Evolutionary conservation across 2,329 filamentous ascomycete species (phyloP).

Genomic region (Aureobasidium sp.): DNA sequence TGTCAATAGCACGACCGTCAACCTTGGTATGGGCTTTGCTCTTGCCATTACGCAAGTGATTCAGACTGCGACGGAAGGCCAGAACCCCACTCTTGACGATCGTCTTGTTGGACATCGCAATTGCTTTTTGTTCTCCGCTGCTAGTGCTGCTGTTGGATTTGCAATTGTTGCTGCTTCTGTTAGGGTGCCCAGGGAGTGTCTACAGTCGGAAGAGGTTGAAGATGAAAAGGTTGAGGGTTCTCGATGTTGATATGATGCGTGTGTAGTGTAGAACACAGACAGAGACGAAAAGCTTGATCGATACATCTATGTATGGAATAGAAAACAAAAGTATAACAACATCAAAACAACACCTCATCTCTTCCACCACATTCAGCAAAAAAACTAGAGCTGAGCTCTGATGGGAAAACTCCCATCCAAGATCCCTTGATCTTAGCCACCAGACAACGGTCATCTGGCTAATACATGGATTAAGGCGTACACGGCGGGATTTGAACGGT

Average conservation of each 20-base stretch:
- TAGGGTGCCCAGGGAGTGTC: neutral
- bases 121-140: slow-evolving; percentile 23
- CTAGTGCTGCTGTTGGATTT: slow-evolving; percentile 22
- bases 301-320: no score
- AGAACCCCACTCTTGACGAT: neutral
- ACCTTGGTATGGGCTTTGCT: slow-evolving; percentile 40
- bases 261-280: neutral
- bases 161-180: slow-evolving; percentile 4
- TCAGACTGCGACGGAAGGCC: slow-evolving; percentile 25
- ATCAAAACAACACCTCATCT: no score
- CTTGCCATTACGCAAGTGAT: slow-evolving; percentile 38
- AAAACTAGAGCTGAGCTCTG: no score
- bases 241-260: neutral
- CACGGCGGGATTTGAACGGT: no score
- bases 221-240: neutral
- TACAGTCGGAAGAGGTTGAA: neutral
- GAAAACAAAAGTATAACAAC: no score
- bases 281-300: no score
- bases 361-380: no score
- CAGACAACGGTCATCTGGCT: no score
- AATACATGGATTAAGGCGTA: no score
- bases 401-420: no score
- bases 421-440: no score
- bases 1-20: slow-evolving; percentile 38
- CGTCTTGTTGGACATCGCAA: slow-evolving; percentile 11